phyloP scores from a whole-genome alignment of 345 rosid genomes.

The Boechera stricta region DNA sequence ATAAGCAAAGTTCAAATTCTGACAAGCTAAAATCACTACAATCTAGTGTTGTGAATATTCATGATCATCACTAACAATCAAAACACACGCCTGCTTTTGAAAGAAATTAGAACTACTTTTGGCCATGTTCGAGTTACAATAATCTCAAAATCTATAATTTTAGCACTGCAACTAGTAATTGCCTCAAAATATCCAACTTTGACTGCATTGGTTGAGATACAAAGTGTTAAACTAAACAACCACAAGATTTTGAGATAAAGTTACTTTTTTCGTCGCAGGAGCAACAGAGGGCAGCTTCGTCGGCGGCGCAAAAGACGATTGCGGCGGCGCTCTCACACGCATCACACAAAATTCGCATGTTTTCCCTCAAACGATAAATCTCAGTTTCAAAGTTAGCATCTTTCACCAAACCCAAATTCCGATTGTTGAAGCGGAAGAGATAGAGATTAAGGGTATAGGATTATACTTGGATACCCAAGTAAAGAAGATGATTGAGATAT shows the following conservation, averaged over 20 bases:
- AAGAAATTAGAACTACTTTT: too few relatives aligned
- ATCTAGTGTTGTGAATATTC: too few relatives aligned
- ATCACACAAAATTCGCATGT: conserved; percentile 84
- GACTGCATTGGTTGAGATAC: not conserved
- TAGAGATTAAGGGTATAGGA: not conserved
- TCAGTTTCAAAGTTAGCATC: conserved; percentile 25
- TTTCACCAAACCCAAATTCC: conserved; percentile 18
- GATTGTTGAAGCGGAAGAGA: not conserved
- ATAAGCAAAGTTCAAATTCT: conserved; percentile 4
- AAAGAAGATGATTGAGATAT: conserved; percentile 1
- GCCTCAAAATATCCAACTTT: not conserved
- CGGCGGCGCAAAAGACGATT: conserved; percentile 84
- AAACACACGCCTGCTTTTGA: not conserved
- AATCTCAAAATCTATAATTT: not conserved
- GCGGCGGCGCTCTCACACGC: conserved; percentile 91
- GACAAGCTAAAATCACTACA: conserved; percentile 11
- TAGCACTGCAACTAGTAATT: not conserved
- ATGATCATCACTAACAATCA: not conserved
- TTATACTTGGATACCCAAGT: not conserved
- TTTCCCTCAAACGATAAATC: conserved; percentile 5
- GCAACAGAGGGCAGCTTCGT: conserved; percentile 85
- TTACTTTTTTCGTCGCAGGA: conserved; percentile 80
- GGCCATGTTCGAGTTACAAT: not conserved
- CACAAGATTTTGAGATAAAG: not conserved
- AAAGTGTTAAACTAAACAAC: not conserved